phyloP scores from a whole-genome alignment of 768 basidiomycete species.

The Boletus patriciae region DNA sequence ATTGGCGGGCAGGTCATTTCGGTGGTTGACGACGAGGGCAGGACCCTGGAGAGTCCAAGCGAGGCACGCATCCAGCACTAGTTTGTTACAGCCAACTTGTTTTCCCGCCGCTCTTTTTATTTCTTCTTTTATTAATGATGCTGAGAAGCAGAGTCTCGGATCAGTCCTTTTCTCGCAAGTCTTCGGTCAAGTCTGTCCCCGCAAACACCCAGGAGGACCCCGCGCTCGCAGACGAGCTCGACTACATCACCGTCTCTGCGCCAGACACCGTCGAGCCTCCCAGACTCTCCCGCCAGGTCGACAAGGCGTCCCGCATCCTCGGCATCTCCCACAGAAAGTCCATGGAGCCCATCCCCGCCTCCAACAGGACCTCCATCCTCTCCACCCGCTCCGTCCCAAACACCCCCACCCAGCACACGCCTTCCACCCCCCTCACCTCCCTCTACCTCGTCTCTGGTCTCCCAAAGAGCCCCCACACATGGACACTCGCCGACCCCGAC shows the following conservation, averaged over 20 bases:
- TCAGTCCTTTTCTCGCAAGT: slow-evolving; percentile 39
- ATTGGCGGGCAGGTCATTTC: slow-evolving; percentile 71
- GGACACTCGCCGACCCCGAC: slow-evolving; percentile 86
- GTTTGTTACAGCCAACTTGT: too few species aligned
- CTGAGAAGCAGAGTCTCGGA: slow-evolving; percentile 52
- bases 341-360: slow-evolving; percentile 85
- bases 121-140: slow-evolving; percentile 9
- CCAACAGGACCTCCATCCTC: slow-evolving; percentile 72
- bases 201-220: slow-evolving; percentile 7
- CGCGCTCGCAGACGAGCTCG: slow-evolving; percentile 65
- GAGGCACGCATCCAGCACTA: too few species aligned
- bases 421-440: slow-evolving; percentile 75
- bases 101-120: not conserved
- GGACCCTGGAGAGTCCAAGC: too few species aligned
- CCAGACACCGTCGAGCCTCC: slow-evolving; percentile 28
- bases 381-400: slow-evolving; percentile 53
- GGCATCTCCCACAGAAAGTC: slow-evolving; percentile 72
- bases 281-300: slow-evolving; percentile 43
- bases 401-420: slow-evolving; percentile 59
- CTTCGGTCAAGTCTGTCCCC: slow-evolving; percentile 25
- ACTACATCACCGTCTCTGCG: slow-evolving; percentile 61
- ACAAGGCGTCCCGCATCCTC: slow-evolving; percentile 78
- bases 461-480: slow-evolving; percentile 85
- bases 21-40: slow-evolving; percentile 35
- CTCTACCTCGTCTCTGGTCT: slow-evolving; percentile 88